Percentiles rank a stretch among this genome's conserved stretches.
phyloP scores from a whole-genome alignment of 2,329 filamentous ascomycete genomes.

The Cladobotryum mycophilum region DNA sequence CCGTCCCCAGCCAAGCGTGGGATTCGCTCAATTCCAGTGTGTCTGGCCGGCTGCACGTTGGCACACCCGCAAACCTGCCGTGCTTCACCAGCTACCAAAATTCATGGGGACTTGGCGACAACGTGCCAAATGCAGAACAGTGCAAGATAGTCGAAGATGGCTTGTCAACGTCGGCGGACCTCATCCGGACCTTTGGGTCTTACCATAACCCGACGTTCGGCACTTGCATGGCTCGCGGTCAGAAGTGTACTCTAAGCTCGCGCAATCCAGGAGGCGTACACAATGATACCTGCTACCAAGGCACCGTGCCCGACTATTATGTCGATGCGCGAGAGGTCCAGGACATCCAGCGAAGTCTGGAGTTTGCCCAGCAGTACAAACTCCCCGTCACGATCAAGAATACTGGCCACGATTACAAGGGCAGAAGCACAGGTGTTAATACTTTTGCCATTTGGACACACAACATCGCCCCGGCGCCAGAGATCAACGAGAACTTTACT shows the following conservation, averaged over 20 bases:
- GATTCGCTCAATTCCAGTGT: constrained; percentile 7
- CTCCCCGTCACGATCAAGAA: constrained; percentile 10
- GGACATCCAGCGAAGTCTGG: constrained; percentile 4
- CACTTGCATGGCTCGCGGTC: constrained; percentile 8
- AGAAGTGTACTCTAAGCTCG: constrained; percentile 3
- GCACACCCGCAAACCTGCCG: constrained; percentile 1
- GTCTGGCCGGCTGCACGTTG: constrained; percentile 5
- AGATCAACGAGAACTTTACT: constrained; percentile 6
- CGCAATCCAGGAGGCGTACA: background rate
- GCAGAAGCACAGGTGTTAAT: constrained; percentile 6
- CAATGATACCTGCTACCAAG: background rate
- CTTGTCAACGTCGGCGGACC: background rate
- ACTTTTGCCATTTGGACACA: constrained; percentile 10
- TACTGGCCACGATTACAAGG: constrained; percentile 11
- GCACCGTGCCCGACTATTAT: too few species aligned
- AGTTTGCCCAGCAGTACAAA: constrained; percentile 5
- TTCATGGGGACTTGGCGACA: background rate
- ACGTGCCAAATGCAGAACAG: constrained; percentile 1
- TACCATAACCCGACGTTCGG: constrained; percentile 10
- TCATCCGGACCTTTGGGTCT: constrained; percentile 4
- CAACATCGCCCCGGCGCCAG: constrained; percentile 3
- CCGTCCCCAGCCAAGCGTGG: constrained; percentile 2
- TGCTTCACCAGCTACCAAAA: constrained; percentile 7
- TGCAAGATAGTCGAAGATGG: constrained; percentile 2
- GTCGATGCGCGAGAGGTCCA: background rate